Percentiles rank a stretch among this genome's conserved stretches.
phyloP scores from a whole-genome alignment of 2,329 filamentous ascomycete species.

The Hypoxylon sp. region DNA sequence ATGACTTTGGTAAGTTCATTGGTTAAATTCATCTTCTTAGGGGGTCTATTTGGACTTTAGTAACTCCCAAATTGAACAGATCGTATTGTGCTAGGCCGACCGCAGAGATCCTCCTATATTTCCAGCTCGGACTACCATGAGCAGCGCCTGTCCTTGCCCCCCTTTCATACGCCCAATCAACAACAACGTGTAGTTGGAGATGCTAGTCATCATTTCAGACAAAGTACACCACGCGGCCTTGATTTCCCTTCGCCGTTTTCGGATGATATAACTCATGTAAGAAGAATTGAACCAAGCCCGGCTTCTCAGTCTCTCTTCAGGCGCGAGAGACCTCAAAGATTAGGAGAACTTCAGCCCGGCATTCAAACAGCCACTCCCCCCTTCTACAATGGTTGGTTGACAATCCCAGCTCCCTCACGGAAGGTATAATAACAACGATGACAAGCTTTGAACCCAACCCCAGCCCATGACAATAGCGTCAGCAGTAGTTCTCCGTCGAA shows the following conservation, averaged over 20 bases:
- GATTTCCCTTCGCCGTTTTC: constrained; percentile 39
- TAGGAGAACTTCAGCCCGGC: constrained; percentile 36
- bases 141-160: constrained; percentile 43
- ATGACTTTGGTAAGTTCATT: constrained; percentile 48
- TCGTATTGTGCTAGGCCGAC: constrained; percentile 43
- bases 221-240: constrained; percentile 34
- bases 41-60: neutral
- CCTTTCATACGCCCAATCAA: constrained; percentile 22
- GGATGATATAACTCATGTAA: constrained; percentile 21
- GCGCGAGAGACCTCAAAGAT: constrained; percentile 32
- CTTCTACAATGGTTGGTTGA: constrained; percentile 41
- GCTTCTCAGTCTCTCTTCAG: constrained; percentile 30
- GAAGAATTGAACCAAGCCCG: constrained; percentile 31
- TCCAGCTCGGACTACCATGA: constrained; percentile 10
- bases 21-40: neutral
- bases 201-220: constrained; percentile 50
- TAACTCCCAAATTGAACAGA: constrained; percentile 36
- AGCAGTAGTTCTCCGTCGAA: constrained; percentile 46
- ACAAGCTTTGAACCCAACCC: constrained; percentile 36
- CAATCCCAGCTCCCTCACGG: neutral
- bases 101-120: constrained; percentile 21
- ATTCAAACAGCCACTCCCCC: constrained; percentile 41
- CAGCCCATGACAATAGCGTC: constrained; percentile 32
- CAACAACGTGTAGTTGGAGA: constrained; percentile 47
- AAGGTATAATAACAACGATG: constrained; percentile 27